Conservation (phyloP, 2,329 filamentous ascomycete species). For the Thelonectria rubi region DNA sequence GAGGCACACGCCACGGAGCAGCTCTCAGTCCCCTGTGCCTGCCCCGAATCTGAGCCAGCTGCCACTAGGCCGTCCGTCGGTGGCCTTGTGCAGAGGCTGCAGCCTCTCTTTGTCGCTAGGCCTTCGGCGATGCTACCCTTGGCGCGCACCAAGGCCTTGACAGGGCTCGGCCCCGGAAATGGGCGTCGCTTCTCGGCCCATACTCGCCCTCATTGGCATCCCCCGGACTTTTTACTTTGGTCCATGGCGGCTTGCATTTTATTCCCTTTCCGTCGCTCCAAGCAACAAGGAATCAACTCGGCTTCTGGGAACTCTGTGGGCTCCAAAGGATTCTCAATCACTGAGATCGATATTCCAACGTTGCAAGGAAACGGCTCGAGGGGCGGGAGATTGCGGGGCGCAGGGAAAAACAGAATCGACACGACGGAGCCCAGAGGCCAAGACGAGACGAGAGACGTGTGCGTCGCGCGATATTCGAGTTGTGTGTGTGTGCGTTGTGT, state of each 20-base stretch:
- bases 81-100: no score
- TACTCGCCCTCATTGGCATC: constrained; percentile 41
- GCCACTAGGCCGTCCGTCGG: background rate
- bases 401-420: background rate
- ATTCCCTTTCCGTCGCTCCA: background rate
- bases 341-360: constrained; percentile 11
- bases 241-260: constrained; percentile 3
- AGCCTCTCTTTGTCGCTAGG: background rate
- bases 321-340: constrained; percentile 1
- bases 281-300: background rate
- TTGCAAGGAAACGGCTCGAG: constrained; percentile 4
- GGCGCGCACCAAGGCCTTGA: constrained; percentile 14
- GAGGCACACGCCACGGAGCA: background rate
- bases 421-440: constrained; percentile 11
- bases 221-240: constrained; percentile 33
- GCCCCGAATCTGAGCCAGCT: background rate
- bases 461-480: constrained; percentile 15
- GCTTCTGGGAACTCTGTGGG: background rate
- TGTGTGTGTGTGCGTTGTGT: constrained; percentile 2
- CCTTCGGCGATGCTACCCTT: constrained; percentile 3
- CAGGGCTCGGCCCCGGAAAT: constrained; percentile 27
- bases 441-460: background rate
- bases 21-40: background rate
- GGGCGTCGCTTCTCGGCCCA: constrained; percentile 40
- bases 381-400: constrained; percentile 22